Percentiles rank a stretch among this genome's conserved stretches.
phyloP scores from a whole-genome alignment of 495 filamentous ascomycete species.

The Aspergillus indologenus region DNA sequence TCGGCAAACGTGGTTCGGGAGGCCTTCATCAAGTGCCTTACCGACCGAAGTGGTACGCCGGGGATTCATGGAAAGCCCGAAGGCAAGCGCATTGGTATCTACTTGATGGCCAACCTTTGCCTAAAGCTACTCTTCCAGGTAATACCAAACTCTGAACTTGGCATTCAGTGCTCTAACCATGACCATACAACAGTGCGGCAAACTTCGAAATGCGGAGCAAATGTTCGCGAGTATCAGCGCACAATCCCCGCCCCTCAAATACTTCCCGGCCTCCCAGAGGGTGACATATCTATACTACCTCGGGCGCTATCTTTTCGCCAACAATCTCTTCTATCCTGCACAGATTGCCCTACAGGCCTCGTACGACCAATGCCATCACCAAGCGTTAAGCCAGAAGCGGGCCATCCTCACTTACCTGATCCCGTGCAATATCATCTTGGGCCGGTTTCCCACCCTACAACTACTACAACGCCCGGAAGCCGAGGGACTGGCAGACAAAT shows the following conservation, averaged over 20 bases:
- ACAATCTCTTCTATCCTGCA: conserved; percentile 74
- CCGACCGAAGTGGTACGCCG: conserved; percentile 66
- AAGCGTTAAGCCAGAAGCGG: conserved; percentile 66
- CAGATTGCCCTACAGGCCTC: conserved; percentile 70
- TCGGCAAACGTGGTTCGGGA: conserved; percentile 84
- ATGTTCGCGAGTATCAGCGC: conserved; percentile 88
- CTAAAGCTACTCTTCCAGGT: conserved; percentile 86
- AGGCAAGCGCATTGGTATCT: conserved; percentile 83
- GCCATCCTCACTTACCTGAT: conserved; percentile 84
- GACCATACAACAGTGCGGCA: conserved; percentile 40
- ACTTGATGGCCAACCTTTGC: conserved; percentile 85
- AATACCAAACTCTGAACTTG: conserved; percentile 12
- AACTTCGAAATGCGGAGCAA: conserved; percentile 66
- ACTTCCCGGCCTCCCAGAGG: conserved; percentile 83
- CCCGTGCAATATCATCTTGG: conserved; percentile 76
- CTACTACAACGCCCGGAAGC: conserved; percentile 73
- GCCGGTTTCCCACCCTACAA: conserved; percentile 69
- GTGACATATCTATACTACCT: conserved; percentile 95
- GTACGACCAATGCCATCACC: conserved; percentile 71
- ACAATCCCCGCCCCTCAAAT: conserved; percentile 69
- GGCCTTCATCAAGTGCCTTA: conserved; percentile 87
- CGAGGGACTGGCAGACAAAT: conserved; percentile 63
- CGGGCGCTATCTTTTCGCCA: conserved; percentile 81
- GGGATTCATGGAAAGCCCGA: conserved; percentile 57
- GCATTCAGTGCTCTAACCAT: not conserved